Evolutionary conservation across 1,284 basidiomycete genomes (phyloP).

Genomic region (Rhizoctonia solani): DNA sequence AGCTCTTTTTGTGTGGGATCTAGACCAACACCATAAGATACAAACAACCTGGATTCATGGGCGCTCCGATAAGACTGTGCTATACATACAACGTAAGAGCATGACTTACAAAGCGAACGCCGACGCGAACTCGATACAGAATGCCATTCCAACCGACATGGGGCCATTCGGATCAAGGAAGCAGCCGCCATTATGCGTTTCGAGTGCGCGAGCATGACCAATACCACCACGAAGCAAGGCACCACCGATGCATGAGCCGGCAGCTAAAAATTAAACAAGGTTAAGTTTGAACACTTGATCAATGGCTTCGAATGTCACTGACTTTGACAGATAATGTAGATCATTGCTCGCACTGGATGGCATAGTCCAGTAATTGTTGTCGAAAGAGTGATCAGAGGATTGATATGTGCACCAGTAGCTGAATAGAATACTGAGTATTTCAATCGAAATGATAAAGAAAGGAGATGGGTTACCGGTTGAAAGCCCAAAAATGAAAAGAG

Average conservation of each 20-base stretch:
- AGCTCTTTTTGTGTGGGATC: constrained; percentile 37
- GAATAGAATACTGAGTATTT: not conserved
- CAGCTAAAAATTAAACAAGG: constrained; percentile 4
- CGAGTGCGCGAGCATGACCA: constrained; percentile 33
- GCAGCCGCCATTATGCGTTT: constrained; percentile 37
- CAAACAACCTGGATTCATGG: constrained; percentile 21
- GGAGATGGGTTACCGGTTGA: constrained; percentile 26
- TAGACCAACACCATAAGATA: constrained; percentile 36
- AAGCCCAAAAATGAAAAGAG: constrained; percentile 37
- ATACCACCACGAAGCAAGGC: constrained; percentile 34
- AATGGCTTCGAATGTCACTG: not conserved
- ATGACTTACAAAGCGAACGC: constrained; percentile 35
- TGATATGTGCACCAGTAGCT: constrained; percentile 38
- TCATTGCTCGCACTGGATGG: constrained; percentile 36
- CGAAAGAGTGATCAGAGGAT: constrained; percentile 36
- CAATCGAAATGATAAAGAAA: not conserved
- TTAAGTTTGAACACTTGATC: not conserved
- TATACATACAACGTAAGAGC: not conserved
- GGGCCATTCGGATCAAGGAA: constrained; percentile 37
- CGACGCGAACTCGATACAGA: constrained; percentile 36
- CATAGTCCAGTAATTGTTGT: constrained; percentile 36
- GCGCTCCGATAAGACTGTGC: not conserved
- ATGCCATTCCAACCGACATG: constrained; percentile 36
- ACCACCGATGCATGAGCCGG: constrained; percentile 35
- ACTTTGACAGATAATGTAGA: constrained; percentile 37